These are phyloP conservation scores for Lophium mytilinum DNA, from an alignment of 495 filamentous ascomycete species.

Conservation along the genomic window DNA sequence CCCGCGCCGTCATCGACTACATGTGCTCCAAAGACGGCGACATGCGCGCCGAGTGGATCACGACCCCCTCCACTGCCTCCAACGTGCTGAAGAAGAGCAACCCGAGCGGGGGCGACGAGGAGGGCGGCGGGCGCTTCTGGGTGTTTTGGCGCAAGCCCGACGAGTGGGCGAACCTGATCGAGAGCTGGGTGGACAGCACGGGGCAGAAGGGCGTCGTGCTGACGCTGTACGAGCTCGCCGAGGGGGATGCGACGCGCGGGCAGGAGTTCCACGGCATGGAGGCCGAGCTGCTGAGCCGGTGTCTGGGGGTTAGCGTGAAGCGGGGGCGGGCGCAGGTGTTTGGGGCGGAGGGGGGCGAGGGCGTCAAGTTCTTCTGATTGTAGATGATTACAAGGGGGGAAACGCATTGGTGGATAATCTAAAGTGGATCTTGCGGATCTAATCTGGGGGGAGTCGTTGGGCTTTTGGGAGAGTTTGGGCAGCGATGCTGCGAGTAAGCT, in stretches of 20 bases:
- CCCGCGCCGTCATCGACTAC: constrained; percentile 60
- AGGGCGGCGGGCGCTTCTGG: constrained; percentile 41
- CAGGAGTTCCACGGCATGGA: constrained; percentile 88
- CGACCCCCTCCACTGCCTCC: background rate
- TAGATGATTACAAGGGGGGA: background rate
- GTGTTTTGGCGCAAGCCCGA: constrained; percentile 64
- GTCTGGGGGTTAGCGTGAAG: constrained; percentile 74
- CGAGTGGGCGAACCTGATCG: constrained; percentile 59
- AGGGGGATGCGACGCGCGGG: constrained; percentile 54
- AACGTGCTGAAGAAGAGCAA: constrained; percentile 8
- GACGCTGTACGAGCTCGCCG: constrained; percentile 66
- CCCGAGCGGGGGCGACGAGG: constrained; percentile 17
- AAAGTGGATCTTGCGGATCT: background rate
- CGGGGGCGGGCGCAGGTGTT: constrained; percentile 89
- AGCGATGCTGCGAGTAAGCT: background rate
- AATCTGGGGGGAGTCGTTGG: background rate
- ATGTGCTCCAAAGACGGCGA: constrained; percentile 58
- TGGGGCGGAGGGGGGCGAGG: constrained; percentile 72
- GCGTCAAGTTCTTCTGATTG: constrained; percentile 88
- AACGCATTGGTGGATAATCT: background rate
- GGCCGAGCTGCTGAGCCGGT: constrained; percentile 63
- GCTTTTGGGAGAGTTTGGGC: background rate
- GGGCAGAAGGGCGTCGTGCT: constrained; percentile 66
- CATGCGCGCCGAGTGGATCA: constrained; percentile 62
- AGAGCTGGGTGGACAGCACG: constrained; percentile 57